Conservation (phyloP, 345 rosid genomes). For the Toxicodendron radicans region DNA sequence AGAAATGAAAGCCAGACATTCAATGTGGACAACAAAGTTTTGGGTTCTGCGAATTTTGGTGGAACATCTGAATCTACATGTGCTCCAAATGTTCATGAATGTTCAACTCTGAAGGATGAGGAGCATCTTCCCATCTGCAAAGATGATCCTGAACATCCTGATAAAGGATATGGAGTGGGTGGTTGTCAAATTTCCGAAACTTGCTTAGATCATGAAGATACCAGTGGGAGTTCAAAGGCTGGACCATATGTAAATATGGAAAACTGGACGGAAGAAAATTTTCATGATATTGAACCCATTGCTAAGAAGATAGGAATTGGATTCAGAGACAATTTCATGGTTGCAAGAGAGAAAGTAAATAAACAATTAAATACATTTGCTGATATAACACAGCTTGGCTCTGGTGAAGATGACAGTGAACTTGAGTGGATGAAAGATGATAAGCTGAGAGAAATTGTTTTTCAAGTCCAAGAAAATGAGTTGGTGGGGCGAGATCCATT, state of each 20-base stretch:
- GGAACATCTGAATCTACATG: conserved; percentile 31
- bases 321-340: conserved; percentile 66
- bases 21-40: conserved; percentile 22
- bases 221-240: conserved; percentile 27
- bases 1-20: conserved; percentile 24
- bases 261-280: conserved; percentile 70
- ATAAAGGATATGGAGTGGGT: conserved; percentile 17
- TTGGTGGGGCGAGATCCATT: conserved; percentile 84
- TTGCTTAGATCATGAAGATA: conserved; percentile 17
- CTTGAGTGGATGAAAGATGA: conserved; percentile 93
- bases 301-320: conserved; percentile 67
- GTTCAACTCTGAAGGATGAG: conserved; percentile 21
- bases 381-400: conserved; percentile 46
- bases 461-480: conserved; percentile 87
- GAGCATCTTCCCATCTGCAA: conserved; percentile 27
- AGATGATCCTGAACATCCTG: conserved; percentile 28
- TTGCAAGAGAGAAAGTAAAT: conserved; percentile 60
- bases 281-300: conserved; percentile 68
- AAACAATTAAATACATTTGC: conserved; percentile 28
- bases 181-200: conserved; percentile 23
- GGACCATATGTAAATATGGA: conserved; percentile 31
- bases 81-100: conserved; percentile 28
- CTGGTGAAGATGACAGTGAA: conserved; percentile 52
- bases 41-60: conserved; percentile 9
- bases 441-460: conserved; percentile 72